Evolutionary conservation across 805 yeast species (phyloP), one percentile per base, ranked within the genome.

Genomic region (Hanseniaspora thailandica): DNA sequence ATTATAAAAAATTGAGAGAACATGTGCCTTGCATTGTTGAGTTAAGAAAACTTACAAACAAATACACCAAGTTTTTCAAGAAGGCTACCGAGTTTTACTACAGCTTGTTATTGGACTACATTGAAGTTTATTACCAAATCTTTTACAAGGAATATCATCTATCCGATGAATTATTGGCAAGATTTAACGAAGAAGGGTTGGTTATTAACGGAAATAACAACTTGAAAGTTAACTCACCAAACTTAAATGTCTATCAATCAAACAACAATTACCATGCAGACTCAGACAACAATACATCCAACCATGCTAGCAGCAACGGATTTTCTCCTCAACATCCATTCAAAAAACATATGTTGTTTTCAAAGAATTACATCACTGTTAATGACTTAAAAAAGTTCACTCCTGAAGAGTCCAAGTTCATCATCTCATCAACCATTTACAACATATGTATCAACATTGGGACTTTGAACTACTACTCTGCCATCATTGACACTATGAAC

Each of bases 361-460:
- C 26, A 39, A 31, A 44, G 26, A 41, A 28, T 17, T 47, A 59
- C 23, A 54, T 47, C 12, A 25, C 56, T 23, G 51, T 53, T 20
- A 55, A 53, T 41, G 45, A 53, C 12, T 56, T 58, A 22, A 49
- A 57, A 17, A 54, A 57, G 43, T 38, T 58, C 23, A 40, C 57
- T n/a, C 53, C 19, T 6, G 47, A 50, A 17, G 31, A 19, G n/a
- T 17, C 43, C 5, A 50, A 28, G 57, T 15, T 43, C 55, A 25
- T 46, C 58, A 2, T 54, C 57, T 33, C 63, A 62, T 20, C 38
- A 4, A 33, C 36, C 38, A 54, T 61, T 33, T 65, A 64, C 50
- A 49, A 64, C 19, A 63, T 82, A 2, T 75, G 74, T 55, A 66
- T 81, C 41, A 86, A 85, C 4, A 77, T 79, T 38, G 67, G 78